Base-by-base conservation (phyloP, 805 yeast genomes). In the Wickerhamiella kazuoi region DNA sequence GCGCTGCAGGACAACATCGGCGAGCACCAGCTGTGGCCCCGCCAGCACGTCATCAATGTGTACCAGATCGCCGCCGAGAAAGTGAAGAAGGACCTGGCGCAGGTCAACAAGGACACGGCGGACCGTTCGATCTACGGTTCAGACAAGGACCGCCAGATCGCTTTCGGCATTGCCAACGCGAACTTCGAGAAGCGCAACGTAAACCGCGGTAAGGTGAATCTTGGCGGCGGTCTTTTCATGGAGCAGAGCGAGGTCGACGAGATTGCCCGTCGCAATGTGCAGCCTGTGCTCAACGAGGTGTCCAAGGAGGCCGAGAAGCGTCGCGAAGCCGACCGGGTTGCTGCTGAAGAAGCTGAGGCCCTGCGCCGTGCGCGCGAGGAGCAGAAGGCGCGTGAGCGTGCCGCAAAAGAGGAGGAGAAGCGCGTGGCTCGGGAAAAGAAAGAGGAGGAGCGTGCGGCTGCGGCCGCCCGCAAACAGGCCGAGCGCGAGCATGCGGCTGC, bases 221-320 rank as follows among this genome's bases (percentile, higher is more conserved):
- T 87, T 45, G 98, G 98, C 44, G 94, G 93, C 45, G 97, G 96
- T 2, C 66, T 81, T 42, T 71, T 68, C 51, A 72, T 87, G 69
- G 65, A 79, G 30, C 78, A 69, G 43, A 69, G 65, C 17, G 95
- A 86, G 51, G 71, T 90, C 44, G 78, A 81, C 46, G 68, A 68
- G 38, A 71, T 87, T 63, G 97, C 98, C 17, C 62, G 73, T 44
- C 68, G 74, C 35, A 66, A 80, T 52, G 94, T 90, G 42, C 67
- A 71, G 47, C 98, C 98, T 7, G 84, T 87, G 4, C 63, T 87
- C 51, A 67, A 65, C 30, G 86, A 82, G 56, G 72, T 87, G 51
- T 65, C 71, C 49, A 59, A 65, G 35, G 76, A 79, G 52, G 93
- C 93, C 17, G 65, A 59, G 18, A 68, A 71, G 36, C 87, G 82